Percentiles rank a stretch among this genome's conserved stretches.
These are phyloP conservation scores for Corrigiola litoralis DNA, from an alignment of 179 eudicot species.

Conservation along the genomic window DNA sequence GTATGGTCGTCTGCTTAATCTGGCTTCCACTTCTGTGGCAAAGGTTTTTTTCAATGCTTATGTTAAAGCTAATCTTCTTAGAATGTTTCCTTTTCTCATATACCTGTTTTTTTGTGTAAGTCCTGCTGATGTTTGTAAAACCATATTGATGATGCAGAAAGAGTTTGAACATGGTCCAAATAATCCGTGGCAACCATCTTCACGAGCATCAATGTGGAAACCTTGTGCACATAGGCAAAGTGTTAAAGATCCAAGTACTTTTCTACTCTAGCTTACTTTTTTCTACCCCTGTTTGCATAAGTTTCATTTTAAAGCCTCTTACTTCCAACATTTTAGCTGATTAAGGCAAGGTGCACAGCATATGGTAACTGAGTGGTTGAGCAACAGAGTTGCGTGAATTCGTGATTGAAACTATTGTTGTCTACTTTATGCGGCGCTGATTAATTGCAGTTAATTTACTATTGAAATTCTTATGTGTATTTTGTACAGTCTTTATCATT, in stretches of 20 bases:
- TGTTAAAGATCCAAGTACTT: constrained; percentile 33
- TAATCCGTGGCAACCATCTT: constrained; percentile 45
- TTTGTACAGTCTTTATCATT: background rate
- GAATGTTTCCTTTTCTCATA: background rate
- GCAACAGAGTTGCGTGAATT: background rate
- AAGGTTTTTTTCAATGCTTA: constrained; percentile 44
- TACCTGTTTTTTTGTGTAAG: background rate
- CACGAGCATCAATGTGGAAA: constrained; percentile 53
- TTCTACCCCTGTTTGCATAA: background rate
- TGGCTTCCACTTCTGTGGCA: constrained; percentile 59
- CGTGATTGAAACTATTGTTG: no score
- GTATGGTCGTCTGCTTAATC: constrained; percentile 63
- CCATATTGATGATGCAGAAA: constrained; percentile 40
- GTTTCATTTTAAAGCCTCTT: background rate
- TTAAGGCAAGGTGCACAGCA: background rate
- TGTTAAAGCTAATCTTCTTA: constrained; percentile 1
- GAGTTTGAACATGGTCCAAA: constrained; percentile 30
- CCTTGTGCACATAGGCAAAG: constrained; percentile 65
- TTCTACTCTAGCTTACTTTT: background rate
- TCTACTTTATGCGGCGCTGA: no score
- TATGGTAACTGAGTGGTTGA: background rate
- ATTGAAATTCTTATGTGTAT: background rate
- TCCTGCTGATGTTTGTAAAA: background rate
- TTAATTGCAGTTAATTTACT: background rate
- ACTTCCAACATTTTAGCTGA: background rate